Evolutionary conservation across 805 yeast genomes (phyloP), one percentile per base, ranked within the genome.

Genomic region (Kazachstania martiniae): DNA sequence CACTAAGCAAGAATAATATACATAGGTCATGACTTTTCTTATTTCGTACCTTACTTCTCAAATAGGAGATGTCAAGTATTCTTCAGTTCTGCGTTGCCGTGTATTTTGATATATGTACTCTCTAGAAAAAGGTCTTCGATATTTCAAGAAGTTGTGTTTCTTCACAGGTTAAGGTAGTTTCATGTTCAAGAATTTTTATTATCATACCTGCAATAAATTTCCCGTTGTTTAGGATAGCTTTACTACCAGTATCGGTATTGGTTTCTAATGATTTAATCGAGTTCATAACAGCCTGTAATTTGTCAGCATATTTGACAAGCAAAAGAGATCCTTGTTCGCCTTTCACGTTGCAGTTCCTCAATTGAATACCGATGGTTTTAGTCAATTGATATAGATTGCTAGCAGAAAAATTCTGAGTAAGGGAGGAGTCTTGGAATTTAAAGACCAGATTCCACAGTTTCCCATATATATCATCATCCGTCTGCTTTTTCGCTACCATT

Each of bases 331-430:
- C n/a, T n/a, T n/a, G n/a, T n/a, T n/a, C 3, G 25, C 25, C 22
- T 9, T 23, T 9, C 1, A 21, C 15, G 3, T 36, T 41, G 17
- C 34, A 30, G 23, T 46, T 42, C 22, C 36, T 44, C 10, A 54
- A 36, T 18, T 44, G 51, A 15, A 56, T 39, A 12, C 61, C 59
- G 8, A 52, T 31, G 1, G 59, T 46, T 34, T 54, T 54, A 4
- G 48, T 43, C 9, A 56, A 29, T 35, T 53, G 57, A 37, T 53
- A 56, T 23, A 51, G 26, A 14, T 36, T 40, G 21, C 43, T 36
- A 4, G 47, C 29, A 1, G 54, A 37, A 2, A 53, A 32, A 8
- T 32, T 39, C 15, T 26, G 34, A 8, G 27, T 21, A 12, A 31
- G 21, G 12, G 31, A 10, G 4, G 33, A 5, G 18, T 45, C 46